Evolutionary conservation across 192 early-diverging fungal species (phyloP).

Genomic region (Coemansia sp.): DNA sequence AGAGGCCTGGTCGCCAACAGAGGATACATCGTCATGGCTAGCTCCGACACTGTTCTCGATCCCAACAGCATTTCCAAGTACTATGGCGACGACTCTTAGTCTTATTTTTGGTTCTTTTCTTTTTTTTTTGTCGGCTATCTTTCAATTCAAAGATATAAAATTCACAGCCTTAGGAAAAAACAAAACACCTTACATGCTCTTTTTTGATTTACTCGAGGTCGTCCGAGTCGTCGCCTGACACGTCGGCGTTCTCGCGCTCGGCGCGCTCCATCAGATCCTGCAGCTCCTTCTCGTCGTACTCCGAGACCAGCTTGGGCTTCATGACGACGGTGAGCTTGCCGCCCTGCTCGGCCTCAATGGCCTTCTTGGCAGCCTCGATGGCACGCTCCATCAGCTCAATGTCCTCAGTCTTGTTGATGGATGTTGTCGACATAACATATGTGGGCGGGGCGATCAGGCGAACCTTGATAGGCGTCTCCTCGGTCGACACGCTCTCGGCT

Average conservation of each 20-base stretch:
- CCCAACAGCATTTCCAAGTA: slow-evolving; percentile 31
- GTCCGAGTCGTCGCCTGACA: slow-evolving; percentile 74
- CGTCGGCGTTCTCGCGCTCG: slow-evolving; percentile 90
- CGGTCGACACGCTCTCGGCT: slow-evolving; percentile 78
- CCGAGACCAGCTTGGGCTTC: slow-evolving; percentile 89
- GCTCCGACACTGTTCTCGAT: slow-evolving; percentile 50
- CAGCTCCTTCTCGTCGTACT: slow-evolving; percentile 93
- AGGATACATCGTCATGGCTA: slow-evolving; percentile 55
- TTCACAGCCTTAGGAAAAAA: too few relatives aligned
- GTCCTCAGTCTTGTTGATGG: slow-evolving; percentile 80
- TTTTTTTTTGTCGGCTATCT: slow-evolving; percentile 9
- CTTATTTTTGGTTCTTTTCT: not conserved
- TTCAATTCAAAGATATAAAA: too few relatives aligned
- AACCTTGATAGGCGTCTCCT: slow-evolving; percentile 79
- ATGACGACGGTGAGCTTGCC: slow-evolving; percentile 83
- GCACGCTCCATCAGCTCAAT: slow-evolving; percentile 89
- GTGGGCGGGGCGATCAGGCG: slow-evolving; percentile 91
- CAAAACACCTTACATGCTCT: not conserved
- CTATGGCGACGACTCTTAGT: not conserved
- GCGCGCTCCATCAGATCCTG: slow-evolving; percentile 83
- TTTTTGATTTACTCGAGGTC: not conserved
- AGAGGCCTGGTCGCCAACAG: slow-evolving; percentile 47
- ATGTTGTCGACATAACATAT: slow-evolving; percentile 88
- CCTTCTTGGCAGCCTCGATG: slow-evolving; percentile 76
- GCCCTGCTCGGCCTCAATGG: slow-evolving; percentile 64